Base-by-base conservation (phyloP, 2,329 filamentous ascomycete genomes). In the Chrysoporthe puriensis region DNA sequence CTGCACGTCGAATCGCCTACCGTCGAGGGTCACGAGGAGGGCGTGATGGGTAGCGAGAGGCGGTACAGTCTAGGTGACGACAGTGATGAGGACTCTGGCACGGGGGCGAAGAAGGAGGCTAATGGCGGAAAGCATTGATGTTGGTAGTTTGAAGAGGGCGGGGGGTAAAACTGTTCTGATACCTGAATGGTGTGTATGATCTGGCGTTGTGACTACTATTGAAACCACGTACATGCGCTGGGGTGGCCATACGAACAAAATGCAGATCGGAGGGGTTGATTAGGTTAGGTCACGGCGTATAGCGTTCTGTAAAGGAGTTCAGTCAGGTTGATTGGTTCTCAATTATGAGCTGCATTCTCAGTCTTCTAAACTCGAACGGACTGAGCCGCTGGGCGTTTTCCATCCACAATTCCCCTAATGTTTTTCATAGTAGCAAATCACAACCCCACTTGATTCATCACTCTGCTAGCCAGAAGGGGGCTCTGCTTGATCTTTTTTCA, bases 11-110 rank as follows among this genome's bases (percentile, higher is more conserved):
- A 79, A 48, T 84, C 83, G 32, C 84, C 86, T 0, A 79, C 77
- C 18, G 78, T 78, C 40, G 76, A 77, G 34, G 69, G 74, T 62
- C 74, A 76, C 21, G 77, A 75, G 36, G 68, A 69, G 59, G 68
- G 68, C 1, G 56, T 69, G 11, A 36, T 69, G 40, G 72, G 78
- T 56, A 76, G 77, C 34, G 79, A 81, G 56, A 80, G 83, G 66
- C 81, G 82, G 71, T 90, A 90, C 74, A 85, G 83, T 66, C 78
- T 89, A 9, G 88, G 86, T 21, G 85, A 81, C 21, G 86, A 82
- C 63, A 88, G 85, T 72, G 86, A 88, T 64, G 86, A 85, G 11
- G 84, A 84, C 34, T 77, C 79, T 11, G 76, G 68, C 16, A 72
- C 72, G 59, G 70, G 68, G 16, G 66, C 70, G 34, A 73, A 77